A percentile compares a stretch with the other conserved stretches of the same genome.
These are phyloP conservation scores for Medicago arabica DNA, from an alignment of 306 rosid genomes.

Conservation along the genomic window DNA sequence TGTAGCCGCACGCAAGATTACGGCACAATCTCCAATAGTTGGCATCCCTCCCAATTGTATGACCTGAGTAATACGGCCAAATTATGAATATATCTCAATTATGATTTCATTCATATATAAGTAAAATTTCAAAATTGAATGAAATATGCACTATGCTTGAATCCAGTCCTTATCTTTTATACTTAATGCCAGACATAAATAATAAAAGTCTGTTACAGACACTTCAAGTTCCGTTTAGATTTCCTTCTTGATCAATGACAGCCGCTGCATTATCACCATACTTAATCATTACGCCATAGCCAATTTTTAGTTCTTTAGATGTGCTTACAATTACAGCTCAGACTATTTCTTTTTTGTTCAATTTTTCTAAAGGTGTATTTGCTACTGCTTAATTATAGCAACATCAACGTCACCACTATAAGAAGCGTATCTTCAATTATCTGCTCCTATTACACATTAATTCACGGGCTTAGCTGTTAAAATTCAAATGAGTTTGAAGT, in stretches of 20 bases:
- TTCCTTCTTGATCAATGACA: background rate
- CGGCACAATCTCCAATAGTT: conserved; percentile 89
- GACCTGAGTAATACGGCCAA: conserved; percentile 58
- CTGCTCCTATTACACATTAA: background rate
- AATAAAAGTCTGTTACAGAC: background rate
- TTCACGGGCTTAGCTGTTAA: background rate
- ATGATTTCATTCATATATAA: background rate
- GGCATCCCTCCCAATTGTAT: conserved; percentile 92
- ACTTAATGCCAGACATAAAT: background rate
- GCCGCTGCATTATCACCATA: background rate
- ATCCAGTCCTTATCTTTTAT: too few species aligned
- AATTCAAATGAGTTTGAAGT: background rate
- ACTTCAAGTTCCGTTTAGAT: background rate
- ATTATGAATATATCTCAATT: conserved; percentile 13
- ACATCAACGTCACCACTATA: background rate
- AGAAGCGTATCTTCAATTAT: background rate
- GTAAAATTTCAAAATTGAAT: conserved; percentile 19
- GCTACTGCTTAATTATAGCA: background rate
- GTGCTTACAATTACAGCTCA: background rate
- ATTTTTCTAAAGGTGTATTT: background rate
- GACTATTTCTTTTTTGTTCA: background rate
- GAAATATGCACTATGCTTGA: conserved; percentile 5
- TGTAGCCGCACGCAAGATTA: conserved; percentile 87
- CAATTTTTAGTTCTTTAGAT: background rate
- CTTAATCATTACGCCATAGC: background rate